Evolutionary conservation across 495 filamentous ascomycete genomes (phyloP), one percentile per base, ranked within the genome.

Genomic region (Trichocladium antarcticum): DNA sequence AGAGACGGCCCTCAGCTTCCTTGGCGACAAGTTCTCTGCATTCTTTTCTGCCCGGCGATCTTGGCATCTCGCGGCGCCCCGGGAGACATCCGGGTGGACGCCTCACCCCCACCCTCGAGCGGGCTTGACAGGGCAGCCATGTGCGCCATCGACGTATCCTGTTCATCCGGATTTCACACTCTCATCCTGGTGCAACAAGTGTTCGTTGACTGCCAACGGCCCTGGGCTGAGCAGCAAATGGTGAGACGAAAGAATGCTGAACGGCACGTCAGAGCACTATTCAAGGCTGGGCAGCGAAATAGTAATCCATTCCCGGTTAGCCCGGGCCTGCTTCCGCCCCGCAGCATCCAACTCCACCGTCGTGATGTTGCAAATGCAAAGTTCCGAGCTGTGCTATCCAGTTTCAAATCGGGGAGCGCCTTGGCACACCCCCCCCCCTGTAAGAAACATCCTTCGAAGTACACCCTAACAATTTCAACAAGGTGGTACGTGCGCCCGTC

Each of bases 111-210:
- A 42, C 47, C 14, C 11, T 2, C 21, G 7, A 12, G 5, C 11
- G 15, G 31, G 34, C 32, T 29, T 47, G 40, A 43, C 40, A 50
- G 34, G 48, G 48, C 40, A 44, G 48, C 48, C 48, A 50, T 36
- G 45, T 40, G 45, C 47, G 24, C 17, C 29, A 43, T 42, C 22
- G 40, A 50, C 47, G 32, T 50, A 39, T 50, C 47, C 47, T 50
- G 29, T 42, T 42, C 19, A 15, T 32, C 37, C 37, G 5, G 6
- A 15, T 22, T 21, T 11, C 7, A n/a, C n/a, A n/a, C n/a, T n/a
- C n/a, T n/a, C n/a, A n/a, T n/a, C n/a, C n/a, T n/a, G n/a, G n/a
- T 5, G 19, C 8, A 15, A 11, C 4, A 22, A 6, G 19, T 2
- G 6, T 35, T n/a, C 5, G 5, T 15, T 15, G n/a, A 37, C 35